Evolutionary conservation across 495 filamentous ascomycete genomes (phyloP).

Genomic region (Daldinia decipiens): DNA sequence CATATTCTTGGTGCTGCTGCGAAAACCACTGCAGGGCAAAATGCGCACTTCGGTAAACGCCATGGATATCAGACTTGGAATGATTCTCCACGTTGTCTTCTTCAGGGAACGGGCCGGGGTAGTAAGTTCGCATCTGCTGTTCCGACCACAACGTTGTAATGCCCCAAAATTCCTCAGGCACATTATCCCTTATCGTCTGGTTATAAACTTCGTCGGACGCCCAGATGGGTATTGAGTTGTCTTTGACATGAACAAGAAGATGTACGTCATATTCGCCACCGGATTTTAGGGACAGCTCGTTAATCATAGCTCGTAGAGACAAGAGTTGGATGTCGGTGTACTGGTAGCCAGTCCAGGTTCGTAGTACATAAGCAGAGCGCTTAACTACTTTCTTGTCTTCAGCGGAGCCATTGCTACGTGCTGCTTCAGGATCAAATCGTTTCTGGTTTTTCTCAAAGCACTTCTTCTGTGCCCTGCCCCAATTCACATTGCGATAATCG

Average conservation of each 20-base stretch:
- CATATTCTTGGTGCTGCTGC: slow-evolving; percentile 66
- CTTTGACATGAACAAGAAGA: slow-evolving; percentile 67
- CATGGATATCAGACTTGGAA: slow-evolving; percentile 54
- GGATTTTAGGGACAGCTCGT: slow-evolving; percentile 62
- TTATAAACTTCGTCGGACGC: slow-evolving; percentile 60
- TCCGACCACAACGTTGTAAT: slow-evolving; percentile 68
- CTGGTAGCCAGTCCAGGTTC: slow-evolving; percentile 56
- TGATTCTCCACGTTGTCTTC: slow-evolving; percentile 58
- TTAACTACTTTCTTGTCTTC: slow-evolving; percentile 38
- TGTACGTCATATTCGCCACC: slow-evolving; percentile 69
- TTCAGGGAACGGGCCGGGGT: slow-evolving; percentile 51
- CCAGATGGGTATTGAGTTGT: slow-evolving; percentile 64
- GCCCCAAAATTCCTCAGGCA: slow-evolving; percentile 65
- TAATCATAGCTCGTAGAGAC: slow-evolving; percentile 66
- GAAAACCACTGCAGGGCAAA: slow-evolving; percentile 66
- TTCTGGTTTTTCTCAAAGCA: slow-evolving; percentile 74
- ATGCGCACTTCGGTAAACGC: slow-evolving; percentile 47
- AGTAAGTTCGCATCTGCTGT: slow-evolving; percentile 53
- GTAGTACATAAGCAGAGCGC: slow-evolving; percentile 55
- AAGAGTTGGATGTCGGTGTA: slow-evolving; percentile 55
- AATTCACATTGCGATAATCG: slow-evolving; percentile 77
- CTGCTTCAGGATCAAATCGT: slow-evolving; percentile 61
- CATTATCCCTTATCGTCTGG: slow-evolving; percentile 59
- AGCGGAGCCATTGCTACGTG: slow-evolving; percentile 19
- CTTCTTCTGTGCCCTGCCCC: slow-evolving; percentile 77